Conservation (phyloP, 345 rosid genomes). For the Eucalyptus cloeziana region DNA sequence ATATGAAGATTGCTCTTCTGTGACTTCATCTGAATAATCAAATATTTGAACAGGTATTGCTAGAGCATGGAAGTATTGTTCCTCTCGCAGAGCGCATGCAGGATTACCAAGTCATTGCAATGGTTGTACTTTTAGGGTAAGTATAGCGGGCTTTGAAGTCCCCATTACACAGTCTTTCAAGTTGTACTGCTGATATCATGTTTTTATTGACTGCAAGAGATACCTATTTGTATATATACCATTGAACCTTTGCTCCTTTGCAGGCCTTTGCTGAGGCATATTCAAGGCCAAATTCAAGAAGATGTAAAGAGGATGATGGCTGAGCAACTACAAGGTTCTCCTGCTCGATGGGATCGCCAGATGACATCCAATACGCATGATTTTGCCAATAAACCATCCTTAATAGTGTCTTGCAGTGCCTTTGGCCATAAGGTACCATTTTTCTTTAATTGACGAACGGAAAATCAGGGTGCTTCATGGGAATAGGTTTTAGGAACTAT, state of each 20-base stretch:
- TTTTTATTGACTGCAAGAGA: neutral
- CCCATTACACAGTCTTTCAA: neutral
- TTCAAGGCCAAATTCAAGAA: conserved; percentile 62
- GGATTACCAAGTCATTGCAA: conserved; percentile 71
- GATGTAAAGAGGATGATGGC: conserved; percentile 74
- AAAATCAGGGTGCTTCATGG: neutral
- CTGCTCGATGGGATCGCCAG: conserved; percentile 5
- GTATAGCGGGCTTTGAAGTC: neutral
- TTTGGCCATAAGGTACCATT: conserved; percentile 69
- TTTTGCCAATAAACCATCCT: conserved; percentile 28
- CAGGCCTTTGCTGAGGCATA: conserved; percentile 61
- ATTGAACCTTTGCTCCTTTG: neutral
- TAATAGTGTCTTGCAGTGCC: conserved; percentile 72
- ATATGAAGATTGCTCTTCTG: neutral
- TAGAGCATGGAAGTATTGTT: conserved; percentile 41
- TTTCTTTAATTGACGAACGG: neutral
- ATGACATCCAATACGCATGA: conserved; percentile 1
- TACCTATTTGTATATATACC: neutral
- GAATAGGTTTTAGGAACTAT: neutral
- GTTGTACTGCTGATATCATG: neutral
- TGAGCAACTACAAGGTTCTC: conserved; percentile 44
- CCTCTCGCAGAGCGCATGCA: conserved; percentile 52
- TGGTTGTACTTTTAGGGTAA: conserved; percentile 79
- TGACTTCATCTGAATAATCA: neutral
- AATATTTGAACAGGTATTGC: conserved; percentile 34